Evolutionary conservation across 1,284 basidiomycete species (phyloP).

Genomic region (Grifola frondosa): DNA sequence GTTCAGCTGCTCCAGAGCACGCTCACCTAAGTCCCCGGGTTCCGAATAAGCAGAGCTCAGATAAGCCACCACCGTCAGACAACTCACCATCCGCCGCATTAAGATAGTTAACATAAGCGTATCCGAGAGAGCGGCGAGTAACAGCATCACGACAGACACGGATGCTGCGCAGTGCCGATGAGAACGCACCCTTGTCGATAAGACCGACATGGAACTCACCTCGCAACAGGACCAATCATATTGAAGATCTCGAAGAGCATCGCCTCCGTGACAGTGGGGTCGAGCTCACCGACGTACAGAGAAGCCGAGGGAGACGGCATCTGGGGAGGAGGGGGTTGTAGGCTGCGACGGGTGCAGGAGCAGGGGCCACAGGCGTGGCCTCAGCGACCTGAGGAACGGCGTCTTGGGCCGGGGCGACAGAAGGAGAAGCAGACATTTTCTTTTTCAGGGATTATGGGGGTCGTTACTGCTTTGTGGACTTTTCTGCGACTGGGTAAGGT

Average conservation of each 20-base stretch:
- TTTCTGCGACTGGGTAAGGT: constrained; percentile 58
- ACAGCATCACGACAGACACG: constrained; percentile 99
- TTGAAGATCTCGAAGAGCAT: constrained; percentile 99
- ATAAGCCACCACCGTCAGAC: too few species aligned
- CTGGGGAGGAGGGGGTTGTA: constrained; percentile 60
- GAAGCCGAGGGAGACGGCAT: constrained; percentile 82
- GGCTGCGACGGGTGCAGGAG: constrained; percentile 45
- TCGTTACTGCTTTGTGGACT: constrained; percentile 87
- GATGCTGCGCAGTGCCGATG: constrained; percentile 57
- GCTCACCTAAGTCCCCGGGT: constrained; percentile 76
- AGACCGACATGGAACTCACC: constrained; percentile 46
- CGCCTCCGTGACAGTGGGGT: constrained; percentile 96
- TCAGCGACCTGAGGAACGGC: constrained; percentile 37
- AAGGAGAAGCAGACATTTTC: constrained; percentile 58
- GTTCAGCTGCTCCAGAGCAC: constrained; percentile 98
- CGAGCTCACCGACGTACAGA: constrained; percentile 99
- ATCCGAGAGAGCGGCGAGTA: constrained; percentile 98
- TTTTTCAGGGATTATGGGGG: constrained; percentile 50
- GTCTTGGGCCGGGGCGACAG: constrained; percentile 35
- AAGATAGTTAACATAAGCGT: constrained; percentile 99
- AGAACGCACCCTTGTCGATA: constrained; percentile 10
- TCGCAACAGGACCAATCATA: constrained; percentile 99
- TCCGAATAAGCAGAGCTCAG: too few species aligned
- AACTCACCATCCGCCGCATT: constrained; percentile 87
- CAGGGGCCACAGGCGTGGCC: constrained; percentile 36